phyloP scores from a whole-genome alignment of 805 yeast species.

The Candida germanica region DNA sequence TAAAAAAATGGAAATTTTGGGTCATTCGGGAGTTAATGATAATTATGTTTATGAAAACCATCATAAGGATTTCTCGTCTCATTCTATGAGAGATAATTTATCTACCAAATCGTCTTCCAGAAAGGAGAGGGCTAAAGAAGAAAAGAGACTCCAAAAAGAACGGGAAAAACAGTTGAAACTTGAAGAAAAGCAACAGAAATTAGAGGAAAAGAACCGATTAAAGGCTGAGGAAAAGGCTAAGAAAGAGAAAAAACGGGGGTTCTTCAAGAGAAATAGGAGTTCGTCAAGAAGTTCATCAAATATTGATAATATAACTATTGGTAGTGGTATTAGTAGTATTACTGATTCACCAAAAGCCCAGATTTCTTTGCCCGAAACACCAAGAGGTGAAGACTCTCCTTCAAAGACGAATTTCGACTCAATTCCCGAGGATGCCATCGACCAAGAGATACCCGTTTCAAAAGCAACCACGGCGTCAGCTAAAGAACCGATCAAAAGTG shows the following conservation, averaged over 20 bases:
- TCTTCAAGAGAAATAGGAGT: slow-evolving; percentile 12
- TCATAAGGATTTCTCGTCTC: slow-evolving; percentile 29
- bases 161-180: slow-evolving; percentile 16
- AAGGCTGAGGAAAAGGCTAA: slow-evolving; percentile 12
- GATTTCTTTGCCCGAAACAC: neutral
- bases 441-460: too few species aligned
- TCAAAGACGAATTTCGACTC: neutral
- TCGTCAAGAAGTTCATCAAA: slow-evolving; percentile 7
- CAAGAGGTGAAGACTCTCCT: slow-evolving; percentile 5
- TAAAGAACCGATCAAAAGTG: too few species aligned
- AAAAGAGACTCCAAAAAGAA: slow-evolving; percentile 17
- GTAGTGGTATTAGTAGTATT: slow-evolving; percentile 5
- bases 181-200: slow-evolving; percentile 14
- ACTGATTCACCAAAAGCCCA: slow-evolving; percentile 2
- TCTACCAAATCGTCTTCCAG: slow-evolving; percentile 14
- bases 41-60: slow-evolving; percentile 26
- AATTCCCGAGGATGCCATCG: slow-evolving; percentile 4
- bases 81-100: slow-evolving; percentile 26
- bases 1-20: slow-evolving; percentile 11
- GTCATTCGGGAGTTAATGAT: slow-evolving; percentile 14
- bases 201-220: slow-evolving; percentile 8
- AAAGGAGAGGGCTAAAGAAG: slow-evolving; percentile 24
- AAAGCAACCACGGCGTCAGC: too few species aligned
- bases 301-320: slow-evolving; percentile 4
- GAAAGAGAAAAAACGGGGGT: slow-evolving; percentile 12